Evolutionary conservation across 306 rosid species (phyloP).

Genomic region (Phaseolus lunatus): DNA sequence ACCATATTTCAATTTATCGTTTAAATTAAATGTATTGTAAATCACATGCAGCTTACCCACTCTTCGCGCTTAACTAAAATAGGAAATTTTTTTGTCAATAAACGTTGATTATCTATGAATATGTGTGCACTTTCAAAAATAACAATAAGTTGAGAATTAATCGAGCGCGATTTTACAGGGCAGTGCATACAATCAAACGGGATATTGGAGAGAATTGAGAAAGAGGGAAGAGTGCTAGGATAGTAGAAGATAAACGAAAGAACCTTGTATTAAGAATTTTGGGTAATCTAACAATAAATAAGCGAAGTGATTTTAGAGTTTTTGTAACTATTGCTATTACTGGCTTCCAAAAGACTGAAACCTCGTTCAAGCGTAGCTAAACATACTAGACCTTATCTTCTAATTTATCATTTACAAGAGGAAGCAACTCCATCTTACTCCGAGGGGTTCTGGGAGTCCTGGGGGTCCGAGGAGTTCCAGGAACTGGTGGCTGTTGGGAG

Average conservation of each 20-base stretch:
- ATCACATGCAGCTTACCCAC: slow-evolving; percentile 11
- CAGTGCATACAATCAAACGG: slow-evolving; percentile 35
- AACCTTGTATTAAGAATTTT: slow-evolving; percentile 42
- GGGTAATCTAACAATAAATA: slow-evolving; percentile 49
- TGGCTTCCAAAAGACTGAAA: slow-evolving; percentile 45
- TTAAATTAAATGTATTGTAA: neutral
- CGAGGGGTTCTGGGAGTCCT: slow-evolving; percentile 86
- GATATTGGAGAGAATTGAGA: neutral
- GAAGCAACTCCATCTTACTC: slow-evolving; percentile 79
- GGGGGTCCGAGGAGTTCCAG: slow-evolving; percentile 86
- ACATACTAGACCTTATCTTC: slow-evolving; percentile 72
- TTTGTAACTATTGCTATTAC: slow-evolving; percentile 54
- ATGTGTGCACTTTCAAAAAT: slow-evolving; percentile 18
- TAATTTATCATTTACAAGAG: slow-evolving; percentile 95
- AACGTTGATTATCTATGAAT: neutral
- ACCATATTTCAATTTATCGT: neutral
- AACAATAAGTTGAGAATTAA: slow-evolving; percentile 35
- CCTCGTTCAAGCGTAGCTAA: slow-evolving; percentile 24
- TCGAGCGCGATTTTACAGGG: slow-evolving; percentile 32
- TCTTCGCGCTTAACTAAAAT: neutral
- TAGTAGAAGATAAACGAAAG: neutral
- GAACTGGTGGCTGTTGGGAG: slow-evolving; percentile 78
- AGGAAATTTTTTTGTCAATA: neutral
- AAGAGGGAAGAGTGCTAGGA: neutral
- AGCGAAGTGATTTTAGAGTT: slow-evolving; percentile 35